Evolutionary conservation across 2,329 filamentous ascomycete species (phyloP).

Genomic region (Paecilomyces dactylethromorphus): DNA sequence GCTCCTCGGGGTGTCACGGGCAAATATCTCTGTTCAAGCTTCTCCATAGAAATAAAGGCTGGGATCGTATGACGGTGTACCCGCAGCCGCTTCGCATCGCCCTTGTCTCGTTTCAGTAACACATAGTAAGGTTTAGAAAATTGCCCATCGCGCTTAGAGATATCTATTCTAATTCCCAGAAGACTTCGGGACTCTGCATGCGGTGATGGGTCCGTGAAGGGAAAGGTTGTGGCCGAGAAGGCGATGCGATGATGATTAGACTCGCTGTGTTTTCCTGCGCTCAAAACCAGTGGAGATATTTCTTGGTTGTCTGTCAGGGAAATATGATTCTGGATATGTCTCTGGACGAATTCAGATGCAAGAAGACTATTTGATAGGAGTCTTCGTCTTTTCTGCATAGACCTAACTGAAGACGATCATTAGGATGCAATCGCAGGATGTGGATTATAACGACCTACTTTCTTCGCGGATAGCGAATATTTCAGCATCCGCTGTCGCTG

Average conservation of each 20-base stretch:
- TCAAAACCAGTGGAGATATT: conserved; percentile 25
- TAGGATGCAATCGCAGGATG: conserved; percentile 3
- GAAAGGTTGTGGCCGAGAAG: conserved; percentile 40
- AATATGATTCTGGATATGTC: conserved; percentile 14
- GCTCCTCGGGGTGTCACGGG: conserved; percentile 6
- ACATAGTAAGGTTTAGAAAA: conserved; percentile 40
- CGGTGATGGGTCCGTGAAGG: conserved; percentile 39
- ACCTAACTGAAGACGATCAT: conserved; percentile 25
- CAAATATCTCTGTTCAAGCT: conserved; percentile 31
- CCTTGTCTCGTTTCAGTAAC: conserved; percentile 22
- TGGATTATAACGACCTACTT: conserved; percentile 21
- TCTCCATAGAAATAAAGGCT: conserved; percentile 34
- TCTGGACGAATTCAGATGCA: conserved; percentile 30
- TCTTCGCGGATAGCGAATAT: conserved; percentile 35
- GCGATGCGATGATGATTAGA: conserved; percentile 38
- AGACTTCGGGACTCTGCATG: conserved; percentile 20
- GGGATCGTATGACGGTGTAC: conserved; percentile 42
- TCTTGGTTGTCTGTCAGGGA: conserved; percentile 16
- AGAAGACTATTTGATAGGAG: conserved; percentile 36
- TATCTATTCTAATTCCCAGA: conserved; percentile 37
- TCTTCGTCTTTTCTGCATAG: conserved; percentile 30
- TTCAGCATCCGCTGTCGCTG: conserved; percentile 31
- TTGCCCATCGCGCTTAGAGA: conserved; percentile 31
- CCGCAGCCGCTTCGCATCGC: conserved; percentile 16
- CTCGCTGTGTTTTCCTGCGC: conserved; percentile 24